Base-by-base conservation (phyloP, 345 rosid genomes). In the Salix viminalis region DNA sequence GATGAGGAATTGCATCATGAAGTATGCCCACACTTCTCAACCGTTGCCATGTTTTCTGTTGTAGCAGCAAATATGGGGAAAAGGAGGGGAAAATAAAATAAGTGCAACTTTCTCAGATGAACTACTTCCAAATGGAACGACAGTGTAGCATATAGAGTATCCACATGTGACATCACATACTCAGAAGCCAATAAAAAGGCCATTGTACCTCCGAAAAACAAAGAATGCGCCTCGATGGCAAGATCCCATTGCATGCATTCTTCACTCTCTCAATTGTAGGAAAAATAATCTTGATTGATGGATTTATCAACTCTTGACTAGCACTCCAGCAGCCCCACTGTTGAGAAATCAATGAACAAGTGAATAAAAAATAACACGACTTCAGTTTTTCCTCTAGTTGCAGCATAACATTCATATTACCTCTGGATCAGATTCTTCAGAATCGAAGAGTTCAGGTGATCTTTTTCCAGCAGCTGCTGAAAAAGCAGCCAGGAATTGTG, bases 291-390 rank as follows among this genome's bases (percentile, higher is more conserved):
- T 83, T 78, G 44, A 95, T 79, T 67, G 94, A 92, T 76, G 97
- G 99, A 78, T 83, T 85, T 83, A 83, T 88, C 75, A 83, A 74
- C 87, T 92, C 99, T 83, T 92, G 93, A 81, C 89, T 85, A 69
- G 91, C 89, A 84, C 88, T 95, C 99, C 97, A 95, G 83, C 91
- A 81, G 85, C 97, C 97, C 99, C 99, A 95, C 99, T 92, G 88
- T 79, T 65, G 80, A 72, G 41, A 54, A 61, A 83, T 72, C 37
- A 67, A 76, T 42, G 37, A 71, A 72, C 21, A 42, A 79, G 32
- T 46, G 54, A 74, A 71, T 75, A 42, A 23, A 78, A 41, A 50
- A 9, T 10, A 26, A 19, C 48, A 72, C 10, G 26, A 65, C 69
- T 73, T 70, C 65, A 81, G 77, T 39, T 42, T 56, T 70, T 72